phyloP scores from a whole-genome alignment of 257 asterid species.

The Coffea canephora region DNA sequence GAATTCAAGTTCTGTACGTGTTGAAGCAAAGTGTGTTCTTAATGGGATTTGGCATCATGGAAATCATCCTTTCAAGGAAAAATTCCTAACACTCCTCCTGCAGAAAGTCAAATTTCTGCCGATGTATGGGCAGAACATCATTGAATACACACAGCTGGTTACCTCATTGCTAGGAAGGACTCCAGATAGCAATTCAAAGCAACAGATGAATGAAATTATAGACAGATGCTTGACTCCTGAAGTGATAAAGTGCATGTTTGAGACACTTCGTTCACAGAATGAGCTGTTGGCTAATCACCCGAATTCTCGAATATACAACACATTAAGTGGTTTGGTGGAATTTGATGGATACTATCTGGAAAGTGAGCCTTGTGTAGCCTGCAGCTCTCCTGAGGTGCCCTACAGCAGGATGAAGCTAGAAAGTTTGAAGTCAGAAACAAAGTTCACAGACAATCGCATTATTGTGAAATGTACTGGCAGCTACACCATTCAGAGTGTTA shows the following conservation, averaged over 20 bases:
- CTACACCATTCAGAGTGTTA: slow-evolving; percentile 95
- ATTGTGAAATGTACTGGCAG: slow-evolving; percentile 99
- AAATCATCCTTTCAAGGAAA: slow-evolving; percentile 70
- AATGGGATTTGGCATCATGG: slow-evolving; percentile 96
- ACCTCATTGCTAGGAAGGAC: slow-evolving; percentile 78
- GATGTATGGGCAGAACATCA: slow-evolving; percentile 84
- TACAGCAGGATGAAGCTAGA: slow-evolving; percentile 97
- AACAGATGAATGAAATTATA: slow-evolving; percentile 62
- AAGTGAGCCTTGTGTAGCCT: slow-evolving; percentile 99
- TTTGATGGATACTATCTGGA: slow-evolving; percentile 99
- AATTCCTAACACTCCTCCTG: slow-evolving; percentile 62
- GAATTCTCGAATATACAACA: slow-evolving; percentile 94
- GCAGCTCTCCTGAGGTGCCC: slow-evolving; percentile 99
- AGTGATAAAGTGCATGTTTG: slow-evolving; percentile 74
- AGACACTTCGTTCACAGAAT: slow-evolving; percentile 90
- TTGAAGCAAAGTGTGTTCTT: slow-evolving; percentile 83
- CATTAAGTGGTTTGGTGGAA: slow-evolving; percentile 96
- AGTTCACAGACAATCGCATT: slow-evolving; percentile 96
- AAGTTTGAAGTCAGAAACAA: slow-evolving; percentile 93
- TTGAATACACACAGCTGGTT: slow-evolving; percentile 85
- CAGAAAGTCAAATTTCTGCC: slow-evolving; percentile 84
- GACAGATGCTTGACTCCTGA: slow-evolving; percentile 89
- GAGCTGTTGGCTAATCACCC: slow-evolving; percentile 99
- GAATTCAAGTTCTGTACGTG: slow-evolving; percentile 90
- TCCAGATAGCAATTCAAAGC: slow-evolving; percentile 59